These are phyloP conservation scores for Herpotrichia juniperi DNA, from an alignment of 2,329 filamentous ascomycete genomes.

Conservation along the genomic window DNA sequence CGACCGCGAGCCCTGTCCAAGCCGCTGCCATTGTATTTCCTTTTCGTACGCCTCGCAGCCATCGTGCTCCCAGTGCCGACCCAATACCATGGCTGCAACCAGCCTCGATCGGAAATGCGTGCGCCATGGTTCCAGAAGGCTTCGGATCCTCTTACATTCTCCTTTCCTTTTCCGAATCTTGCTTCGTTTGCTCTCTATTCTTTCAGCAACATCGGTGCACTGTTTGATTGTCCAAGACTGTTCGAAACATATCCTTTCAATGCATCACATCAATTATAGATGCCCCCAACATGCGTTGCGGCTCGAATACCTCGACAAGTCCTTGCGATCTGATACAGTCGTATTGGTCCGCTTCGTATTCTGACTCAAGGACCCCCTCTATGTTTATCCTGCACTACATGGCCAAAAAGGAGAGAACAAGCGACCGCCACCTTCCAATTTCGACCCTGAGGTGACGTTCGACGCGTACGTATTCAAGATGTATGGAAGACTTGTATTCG, in stretches of 20 bases:
- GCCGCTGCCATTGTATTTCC: neutral
- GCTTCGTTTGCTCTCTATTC: neutral
- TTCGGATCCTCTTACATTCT: constrained; percentile 2
- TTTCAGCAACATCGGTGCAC: neutral
- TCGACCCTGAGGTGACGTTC: neutral
- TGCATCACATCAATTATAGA: neutral
- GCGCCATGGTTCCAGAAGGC: constrained; percentile 10
- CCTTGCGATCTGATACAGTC: neutral
- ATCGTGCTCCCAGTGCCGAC: constrained; percentile 14
- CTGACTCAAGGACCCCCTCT: constrained; percentile 1
- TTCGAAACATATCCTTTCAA: neutral
- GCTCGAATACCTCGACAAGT: neutral
- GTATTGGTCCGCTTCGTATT: neutral
- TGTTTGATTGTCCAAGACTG: neutral
- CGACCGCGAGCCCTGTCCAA: neutral
- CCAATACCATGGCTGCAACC: constrained; percentile 17
- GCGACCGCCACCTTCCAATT: neutral
- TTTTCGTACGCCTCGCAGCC: constrained; percentile 12
- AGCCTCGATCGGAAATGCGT: constrained; percentile 14
- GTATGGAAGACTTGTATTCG: neutral
- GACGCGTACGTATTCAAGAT: neutral
- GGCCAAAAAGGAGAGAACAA: neutral
- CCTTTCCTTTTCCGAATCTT: neutral
- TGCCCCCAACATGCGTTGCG: neutral
- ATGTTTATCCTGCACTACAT: neutral